These are phyloP conservation scores for Termitomyces eurrhizus DNA, from an alignment of 768 basidiomycete genomes.

Conservation along the genomic window DNA sequence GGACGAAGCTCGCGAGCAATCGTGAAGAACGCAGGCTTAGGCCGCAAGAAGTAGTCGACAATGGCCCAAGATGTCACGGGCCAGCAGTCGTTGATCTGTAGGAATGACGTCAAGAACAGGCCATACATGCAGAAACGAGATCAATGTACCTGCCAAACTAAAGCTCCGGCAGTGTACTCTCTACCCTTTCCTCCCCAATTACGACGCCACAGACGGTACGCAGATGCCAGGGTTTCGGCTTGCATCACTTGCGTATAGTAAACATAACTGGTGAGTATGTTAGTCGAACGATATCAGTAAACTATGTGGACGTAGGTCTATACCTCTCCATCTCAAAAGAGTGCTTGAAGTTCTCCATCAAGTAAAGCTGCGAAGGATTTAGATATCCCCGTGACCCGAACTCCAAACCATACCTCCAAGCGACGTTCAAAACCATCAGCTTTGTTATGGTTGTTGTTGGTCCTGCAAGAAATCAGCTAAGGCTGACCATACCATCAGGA, in stretches of 20 bases:
- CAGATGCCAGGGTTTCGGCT: slow-evolving; percentile 83
- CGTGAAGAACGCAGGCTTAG: slow-evolving; percentile 88
- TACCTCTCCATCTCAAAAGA: slow-evolving; percentile 85
- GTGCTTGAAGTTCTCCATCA: slow-evolving; percentile 92
- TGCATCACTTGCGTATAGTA: slow-evolving; percentile 98
- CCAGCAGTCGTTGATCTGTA: slow-evolving; percentile 87
- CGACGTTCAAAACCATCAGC: slow-evolving; percentile 84
- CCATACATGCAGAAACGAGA: not conserved
- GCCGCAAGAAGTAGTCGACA: slow-evolving; percentile 88
- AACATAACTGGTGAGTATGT: slow-evolving; percentile 56
- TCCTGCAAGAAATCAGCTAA: slow-evolving; percentile 30
- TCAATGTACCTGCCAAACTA: slow-evolving; percentile 84
- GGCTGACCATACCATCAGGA: not conserved
- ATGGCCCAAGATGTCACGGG: slow-evolving; percentile 94
- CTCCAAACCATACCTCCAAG: slow-evolving; percentile 52
- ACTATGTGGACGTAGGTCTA: not conserved
- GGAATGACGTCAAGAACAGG: not conserved
- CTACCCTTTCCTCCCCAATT: slow-evolving; percentile 86
- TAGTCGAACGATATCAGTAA: slow-evolving; percentile 4
- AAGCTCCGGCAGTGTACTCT: slow-evolving; percentile 85
- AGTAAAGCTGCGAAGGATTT: slow-evolving; percentile 57
- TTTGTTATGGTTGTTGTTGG: slow-evolving; percentile 85
- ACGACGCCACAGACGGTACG: slow-evolving; percentile 88
- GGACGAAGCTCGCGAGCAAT: slow-evolving; percentile 81
- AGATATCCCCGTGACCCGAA: not conserved